Conservation (phyloP, 2,329 filamentous ascomycete genomes). For the Sporothrix curviconia region DNA sequence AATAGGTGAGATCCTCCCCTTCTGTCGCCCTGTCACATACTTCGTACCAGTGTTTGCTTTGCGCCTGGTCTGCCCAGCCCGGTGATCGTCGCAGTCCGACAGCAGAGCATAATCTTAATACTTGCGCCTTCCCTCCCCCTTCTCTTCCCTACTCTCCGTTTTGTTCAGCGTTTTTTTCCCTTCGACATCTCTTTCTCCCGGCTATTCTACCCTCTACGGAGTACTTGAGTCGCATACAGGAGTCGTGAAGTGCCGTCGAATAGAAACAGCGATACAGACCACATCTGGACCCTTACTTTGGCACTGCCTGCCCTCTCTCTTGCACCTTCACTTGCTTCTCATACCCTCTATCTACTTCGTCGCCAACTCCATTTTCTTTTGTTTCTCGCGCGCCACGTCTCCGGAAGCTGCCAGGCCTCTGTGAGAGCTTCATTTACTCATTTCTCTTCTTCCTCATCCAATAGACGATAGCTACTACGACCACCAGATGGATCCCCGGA, state of each 20-base stretch:
- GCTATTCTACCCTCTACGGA: no score
- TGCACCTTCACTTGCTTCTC: neutral
- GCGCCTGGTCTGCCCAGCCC: neutral
- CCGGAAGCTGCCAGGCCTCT: neutral
- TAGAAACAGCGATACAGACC: no score
- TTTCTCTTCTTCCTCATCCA: constrained; percentile 3
- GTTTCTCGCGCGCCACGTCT: neutral
- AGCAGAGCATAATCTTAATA: constrained; percentile 1
- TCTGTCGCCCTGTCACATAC: neutral
- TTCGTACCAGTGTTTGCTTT: neutral
- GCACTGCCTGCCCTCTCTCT: neutral
- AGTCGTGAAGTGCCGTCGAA: neutral
- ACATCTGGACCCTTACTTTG: neutral
- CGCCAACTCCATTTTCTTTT: neutral
- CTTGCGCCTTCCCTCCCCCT: no score
- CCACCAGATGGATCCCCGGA: constrained; percentile 51
- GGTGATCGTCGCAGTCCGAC: neutral
- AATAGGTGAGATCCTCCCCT: constrained; percentile 51
- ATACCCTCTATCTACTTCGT: neutral
- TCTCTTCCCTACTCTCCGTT: no score
- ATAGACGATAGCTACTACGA: constrained; percentile 53
- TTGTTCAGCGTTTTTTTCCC: no score
- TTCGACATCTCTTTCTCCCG: no score
- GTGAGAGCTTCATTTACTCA: constrained; percentile 5
- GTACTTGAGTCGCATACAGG: no score